Evolutionary conservation across 148 eudicot genomes (phyloP), one percentile per base, ranked within the genome.

Genomic region (Hydrangea macrophylla): DNA sequence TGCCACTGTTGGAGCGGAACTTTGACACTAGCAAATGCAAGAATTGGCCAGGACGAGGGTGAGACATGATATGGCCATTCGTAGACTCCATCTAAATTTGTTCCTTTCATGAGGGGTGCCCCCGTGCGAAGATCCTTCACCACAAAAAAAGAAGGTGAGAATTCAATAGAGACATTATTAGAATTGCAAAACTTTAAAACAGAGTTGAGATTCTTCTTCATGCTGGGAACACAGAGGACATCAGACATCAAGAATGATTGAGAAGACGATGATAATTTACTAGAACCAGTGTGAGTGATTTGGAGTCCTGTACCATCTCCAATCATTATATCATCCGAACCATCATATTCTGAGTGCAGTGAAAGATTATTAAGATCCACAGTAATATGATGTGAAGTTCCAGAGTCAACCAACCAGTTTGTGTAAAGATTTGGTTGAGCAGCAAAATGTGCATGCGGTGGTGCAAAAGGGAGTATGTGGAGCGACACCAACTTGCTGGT

Each of bases 281-380:
- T 24, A 2, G 55, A 23, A 22, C 67, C 54, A 23, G 54, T 39
- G 8, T 63, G 67, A 12, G 67, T 33, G 25, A 63, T 63, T 1
- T n/a, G 28, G 32, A 40, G n/a, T n/a, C n/a, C n/a, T n/a, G n/a
- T n/a, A n/a, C n/a, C n/a, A n/a, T n/a, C n/a, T n/a, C n/a, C n/a
- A 3, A 63, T 27, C 3, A 63, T 23, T 7, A 63, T 42, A 22
- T 63, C 67, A 9, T 63, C 54, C 7, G 30, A 25, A 31, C 67
- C 67, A 0, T 45, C 32, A 63, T 63, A 63, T 10, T 23, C 51
- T 5, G 30, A 8, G 6, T 37, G 48, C 0, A 25, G 10, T 6
- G 27, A 7, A 7, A 63, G 67, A 40, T 25, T 63, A 18, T 5
- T 9, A 0, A 15, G n/a, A 10, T 36, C 45, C 0, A 30, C 20